phyloP scores from a whole-genome alignment of 805 yeast genomes.

The Wickerhamiella azyma region DNA sequence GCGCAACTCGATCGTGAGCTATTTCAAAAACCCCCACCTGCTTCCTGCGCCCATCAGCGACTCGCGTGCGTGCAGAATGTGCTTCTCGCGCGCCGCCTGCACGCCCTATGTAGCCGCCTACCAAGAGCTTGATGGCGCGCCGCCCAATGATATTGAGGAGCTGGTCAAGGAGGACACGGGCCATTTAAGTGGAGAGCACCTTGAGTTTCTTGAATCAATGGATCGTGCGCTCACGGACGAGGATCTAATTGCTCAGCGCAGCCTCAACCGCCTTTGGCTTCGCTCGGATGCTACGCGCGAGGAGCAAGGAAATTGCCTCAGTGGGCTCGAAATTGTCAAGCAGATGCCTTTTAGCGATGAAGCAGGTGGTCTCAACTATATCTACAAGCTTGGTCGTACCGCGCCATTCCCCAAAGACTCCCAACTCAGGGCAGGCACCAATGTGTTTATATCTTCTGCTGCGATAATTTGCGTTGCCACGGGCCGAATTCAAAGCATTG shows the following conservation, averaged over 20 bases:
- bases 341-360: not conserved
- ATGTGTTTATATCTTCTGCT: not conserved
- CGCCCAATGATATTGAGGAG: constrained; percentile 12
- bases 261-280: constrained; percentile 58
- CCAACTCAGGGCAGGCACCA: not conserved
- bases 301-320: constrained; percentile 44
- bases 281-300: constrained; percentile 48
- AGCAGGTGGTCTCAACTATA: not conserved
- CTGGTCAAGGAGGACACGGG: constrained; percentile 28
- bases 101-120: constrained; percentile 17
- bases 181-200: constrained; percentile 37
- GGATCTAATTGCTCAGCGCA: constrained; percentile 40
- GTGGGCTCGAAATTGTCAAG: constrained; percentile 33
- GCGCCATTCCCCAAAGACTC: constrained; percentile 5
- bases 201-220: constrained; percentile 57
- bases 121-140: constrained; percentile 5
- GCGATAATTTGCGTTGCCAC: not conserved
- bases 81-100: constrained; percentile 20
- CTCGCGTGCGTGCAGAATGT: constrained; percentile 26
- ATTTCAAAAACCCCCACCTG: constrained; percentile 31
- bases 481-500: not conserved
- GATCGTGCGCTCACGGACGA: constrained; percentile 60
- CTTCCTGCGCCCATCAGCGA: constrained; percentile 43
- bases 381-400: constrained; percentile 1
- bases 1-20: constrained; percentile 55